A percentile compares a stretch with the other conserved stretches of the same genome.
These are phyloP conservation scores for Ephemerocybe angulata DNA, from an alignment of 768 basidiomycete species.

Conservation along the genomic window DNA sequence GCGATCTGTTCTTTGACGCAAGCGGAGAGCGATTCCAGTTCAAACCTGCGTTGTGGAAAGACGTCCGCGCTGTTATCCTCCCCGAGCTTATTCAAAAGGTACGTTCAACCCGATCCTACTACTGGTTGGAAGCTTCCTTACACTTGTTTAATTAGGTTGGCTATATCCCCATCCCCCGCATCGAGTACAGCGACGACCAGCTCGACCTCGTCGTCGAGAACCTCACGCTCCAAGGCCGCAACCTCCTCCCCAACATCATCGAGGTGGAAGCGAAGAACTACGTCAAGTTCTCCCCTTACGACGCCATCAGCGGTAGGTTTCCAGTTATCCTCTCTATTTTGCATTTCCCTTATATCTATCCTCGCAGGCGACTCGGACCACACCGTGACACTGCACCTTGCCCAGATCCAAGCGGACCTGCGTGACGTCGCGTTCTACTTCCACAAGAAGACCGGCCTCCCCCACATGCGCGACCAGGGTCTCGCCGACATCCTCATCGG, in stretches of 20 bases:
- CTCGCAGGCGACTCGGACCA: conserved; percentile 57
- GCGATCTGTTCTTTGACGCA: conserved; percentile 75
- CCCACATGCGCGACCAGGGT: conserved; percentile 77
- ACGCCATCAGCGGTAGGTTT: conserved; percentile 25
- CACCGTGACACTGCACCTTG: conserved; percentile 68
- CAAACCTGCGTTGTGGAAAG: conserved; percentile 87
- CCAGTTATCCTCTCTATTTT: neutral
- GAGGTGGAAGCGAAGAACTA: conserved; percentile 75
- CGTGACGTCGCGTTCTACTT: conserved; percentile 92
- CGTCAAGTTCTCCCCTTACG: conserved; percentile 82
- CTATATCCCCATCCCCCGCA: conserved; percentile 86
- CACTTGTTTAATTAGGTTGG: too few relatives aligned
- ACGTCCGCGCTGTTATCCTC: conserved; percentile 78
- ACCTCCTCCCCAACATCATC: conserved; percentile 83
- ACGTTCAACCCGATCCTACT: conserved; percentile 13
- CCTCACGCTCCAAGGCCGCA: conserved; percentile 80
- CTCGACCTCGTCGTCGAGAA: conserved; percentile 94
- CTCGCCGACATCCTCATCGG: conserved; percentile 83
- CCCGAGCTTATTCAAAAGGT: conserved; percentile 77
- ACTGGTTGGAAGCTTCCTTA: too few relatives aligned
- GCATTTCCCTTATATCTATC: too few relatives aligned
- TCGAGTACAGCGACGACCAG: conserved; percentile 87
- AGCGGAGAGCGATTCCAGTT: conserved; percentile 86
- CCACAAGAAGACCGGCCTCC: conserved; percentile 78
- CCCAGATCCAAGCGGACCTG: conserved; percentile 92